Percentiles rank a stretch among this genome's conserved stretches.
Conservation (phyloP, 2,329 filamentous ascomycete genomes). For the Colletotrichum brevisporum region DNA sequence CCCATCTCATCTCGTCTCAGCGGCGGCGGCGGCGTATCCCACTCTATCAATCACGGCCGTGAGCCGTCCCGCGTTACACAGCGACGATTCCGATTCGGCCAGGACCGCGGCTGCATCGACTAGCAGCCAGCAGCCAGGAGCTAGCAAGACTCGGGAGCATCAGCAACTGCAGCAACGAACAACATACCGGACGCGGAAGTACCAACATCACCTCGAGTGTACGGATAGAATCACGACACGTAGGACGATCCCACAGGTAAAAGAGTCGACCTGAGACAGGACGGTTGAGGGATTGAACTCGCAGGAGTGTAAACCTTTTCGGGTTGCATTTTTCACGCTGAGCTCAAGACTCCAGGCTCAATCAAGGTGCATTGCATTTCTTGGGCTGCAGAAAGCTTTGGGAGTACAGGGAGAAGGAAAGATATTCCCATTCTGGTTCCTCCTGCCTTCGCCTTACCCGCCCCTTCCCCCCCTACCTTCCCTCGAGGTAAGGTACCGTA, state of each 20-base stretch:
- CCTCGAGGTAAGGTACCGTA: no score
- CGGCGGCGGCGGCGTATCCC: background rate
- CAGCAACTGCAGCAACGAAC: background rate
- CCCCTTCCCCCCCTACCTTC: background rate
- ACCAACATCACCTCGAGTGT: no score
- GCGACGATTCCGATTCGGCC: slow-evolving; percentile 21
- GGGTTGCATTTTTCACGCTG: slow-evolving; percentile 13
- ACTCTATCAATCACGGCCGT: background rate
- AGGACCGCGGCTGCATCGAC: background rate
- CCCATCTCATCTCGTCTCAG: slow-evolving; percentile 8
- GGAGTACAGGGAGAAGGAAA: slow-evolving; percentile 20
- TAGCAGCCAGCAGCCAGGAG: no score
- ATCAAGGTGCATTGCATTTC: no score
- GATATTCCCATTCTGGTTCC: background rate
- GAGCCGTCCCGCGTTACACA: slow-evolving; percentile 16
- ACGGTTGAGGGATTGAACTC: slow-evolving; percentile 11
- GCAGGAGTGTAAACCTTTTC: slow-evolving; percentile 7
- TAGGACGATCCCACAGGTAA: slow-evolving; percentile 13
- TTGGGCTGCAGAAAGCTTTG: background rate
- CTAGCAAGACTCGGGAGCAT: background rate
- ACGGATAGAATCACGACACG: background rate
- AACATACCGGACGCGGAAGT: no score
- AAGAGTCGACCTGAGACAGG: slow-evolving; percentile 2
- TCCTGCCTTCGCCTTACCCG: background rate
- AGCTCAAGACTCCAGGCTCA: no score